Percentiles rank a stretch among this genome's conserved stretches.
phyloP scores from a whole-genome alignment of 768 basidiomycete species.

The Boletus rubropictus region DNA sequence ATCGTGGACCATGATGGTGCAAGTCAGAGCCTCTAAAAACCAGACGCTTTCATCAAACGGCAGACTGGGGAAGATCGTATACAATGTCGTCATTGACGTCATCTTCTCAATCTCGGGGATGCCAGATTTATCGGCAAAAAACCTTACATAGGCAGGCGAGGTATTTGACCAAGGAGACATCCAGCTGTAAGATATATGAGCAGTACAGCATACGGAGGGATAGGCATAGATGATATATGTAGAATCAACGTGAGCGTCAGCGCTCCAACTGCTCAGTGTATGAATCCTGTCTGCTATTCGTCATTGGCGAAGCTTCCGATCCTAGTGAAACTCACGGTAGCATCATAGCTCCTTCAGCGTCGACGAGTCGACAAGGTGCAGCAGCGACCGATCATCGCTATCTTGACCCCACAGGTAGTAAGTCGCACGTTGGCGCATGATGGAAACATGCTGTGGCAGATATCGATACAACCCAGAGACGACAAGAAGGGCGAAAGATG shows the following conservation, averaged over 20 bases:
- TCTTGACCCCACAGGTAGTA: slow-evolving; percentile 65
- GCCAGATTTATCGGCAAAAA: no score
- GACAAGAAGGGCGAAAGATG: slow-evolving; percentile 40
- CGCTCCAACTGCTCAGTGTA: not conserved
- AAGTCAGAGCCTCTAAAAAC: not conserved
- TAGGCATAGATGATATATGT: slow-evolving; percentile 15
- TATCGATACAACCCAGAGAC: slow-evolving; percentile 50
- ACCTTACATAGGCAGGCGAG: no score
- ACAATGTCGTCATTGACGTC: slow-evolving; percentile 1
- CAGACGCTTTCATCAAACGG: slow-evolving; percentile 1
- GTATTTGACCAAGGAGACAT: not conserved
- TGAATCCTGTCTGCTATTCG: slow-evolving; percentile 6
- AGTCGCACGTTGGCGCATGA: slow-evolving; percentile 48
- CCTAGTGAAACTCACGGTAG: slow-evolving; percentile 11
- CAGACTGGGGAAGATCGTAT: not conserved
- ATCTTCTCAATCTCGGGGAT: not conserved
- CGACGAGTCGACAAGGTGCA: slow-evolving; percentile 26
- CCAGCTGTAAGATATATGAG: slow-evolving; percentile 2
- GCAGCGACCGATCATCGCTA: slow-evolving; percentile 30
- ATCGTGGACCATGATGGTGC: slow-evolving; percentile 8
- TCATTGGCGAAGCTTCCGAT: slow-evolving; percentile 2
- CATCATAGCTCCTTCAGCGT: slow-evolving; percentile 27
- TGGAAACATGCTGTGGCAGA: slow-evolving; percentile 52
- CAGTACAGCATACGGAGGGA: slow-evolving; percentile 13
- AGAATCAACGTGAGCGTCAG: slow-evolving; percentile 3